Evolutionary conservation across 768 basidiomycete species (phyloP), one percentile per base, ranked within the genome.

Genomic region (Podaxis carcinomalis): DNA sequence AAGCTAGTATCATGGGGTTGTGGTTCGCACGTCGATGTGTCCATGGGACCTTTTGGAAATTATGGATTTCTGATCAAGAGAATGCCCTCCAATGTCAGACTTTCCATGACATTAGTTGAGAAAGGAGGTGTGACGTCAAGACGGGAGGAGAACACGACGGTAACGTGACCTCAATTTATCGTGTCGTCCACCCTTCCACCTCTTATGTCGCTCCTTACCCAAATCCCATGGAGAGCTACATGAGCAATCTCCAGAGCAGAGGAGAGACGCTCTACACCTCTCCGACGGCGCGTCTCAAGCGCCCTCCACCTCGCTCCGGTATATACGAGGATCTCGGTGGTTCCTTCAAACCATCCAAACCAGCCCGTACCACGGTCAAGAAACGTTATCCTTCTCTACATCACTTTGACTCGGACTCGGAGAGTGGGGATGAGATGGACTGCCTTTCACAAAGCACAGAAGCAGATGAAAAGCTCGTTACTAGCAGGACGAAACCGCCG

Each of bases 391-490:
- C n/a, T n/a, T 10, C 21, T 42, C 27, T 7, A 7, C 36, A 46
- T 21, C 28, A 54, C 40, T 28, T 49, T 14, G 46, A 46, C 21
- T 56, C 50, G 21, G 59, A 39, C 13, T 25, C 14, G 9, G 57
- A n/a, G 7, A 54, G 59, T 16, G 64, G 61, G 1, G 67, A 68
- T 56, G 66, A 68, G 59, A 56, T 72, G 36, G 67, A 72, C 59
- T 59, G 64, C 14, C 50, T 71, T 19, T 68, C 70, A n/a, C 57
- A 59, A 5, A 59, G 35, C 11, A 60, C 44, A 6, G 50, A 51
- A 36, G 39, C 37, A 10, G 55, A 64, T 37, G 53, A 63, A 55
- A 62, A 42, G 32, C 64, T 67, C 40, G 14, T 57, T 5, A 51
- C 57, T 28, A 64, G 64, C n/a, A 62, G 65, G 54, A 13, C 19